These are phyloP conservation scores for Salisapilia sapeloensis DNA, from an alignment of 352 stramenopile genomes.

Conservation along the genomic window DNA sequence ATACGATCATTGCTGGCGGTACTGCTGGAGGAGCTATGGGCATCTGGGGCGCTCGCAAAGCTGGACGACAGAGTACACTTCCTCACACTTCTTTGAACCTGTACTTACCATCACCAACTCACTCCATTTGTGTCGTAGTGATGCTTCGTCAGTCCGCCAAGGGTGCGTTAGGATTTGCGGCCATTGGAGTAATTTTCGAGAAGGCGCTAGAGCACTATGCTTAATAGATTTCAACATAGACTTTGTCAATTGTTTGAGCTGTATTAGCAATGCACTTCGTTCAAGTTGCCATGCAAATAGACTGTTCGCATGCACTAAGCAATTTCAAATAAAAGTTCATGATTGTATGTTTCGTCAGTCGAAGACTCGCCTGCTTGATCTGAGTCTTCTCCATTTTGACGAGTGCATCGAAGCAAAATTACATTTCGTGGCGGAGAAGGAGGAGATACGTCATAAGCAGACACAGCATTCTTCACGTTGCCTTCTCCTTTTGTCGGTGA, in stretches of 20 bases:
- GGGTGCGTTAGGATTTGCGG: slow-evolving; percentile 55
- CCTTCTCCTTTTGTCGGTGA: neutral
- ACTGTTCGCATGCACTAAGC: too few relatives aligned
- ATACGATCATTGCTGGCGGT: slow-evolving; percentile 54
- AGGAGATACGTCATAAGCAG: neutral
- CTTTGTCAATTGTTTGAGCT: too few relatives aligned
- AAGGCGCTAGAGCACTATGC: slow-evolving; percentile 57
- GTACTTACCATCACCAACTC: slow-evolving; percentile 7
- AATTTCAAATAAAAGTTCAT: neutral
- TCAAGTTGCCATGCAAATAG: too few relatives aligned
- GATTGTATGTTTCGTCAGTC: neutral
- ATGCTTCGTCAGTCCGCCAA: slow-evolving; percentile 54
- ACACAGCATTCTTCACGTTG: slow-evolving; percentile 4
- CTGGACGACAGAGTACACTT: slow-evolving; percentile 31
- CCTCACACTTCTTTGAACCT: neutral
- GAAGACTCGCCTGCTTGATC: neutral
- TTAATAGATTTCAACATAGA: too few relatives aligned
- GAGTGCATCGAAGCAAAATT: slow-evolving; percentile 31
- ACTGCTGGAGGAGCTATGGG: slow-evolving; percentile 46
- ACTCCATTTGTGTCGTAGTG: slow-evolving; percentile 7
- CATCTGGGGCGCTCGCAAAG: slow-evolving; percentile 43
- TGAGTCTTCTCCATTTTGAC: neutral
- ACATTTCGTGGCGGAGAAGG: slow-evolving; percentile 8
- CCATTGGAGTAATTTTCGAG: slow-evolving; percentile 76
- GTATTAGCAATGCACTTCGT: too few relatives aligned